Evolutionary conservation across 2,329 filamentous ascomycete species (phyloP), one percentile per base, ranked within the genome.

Genomic region (Escovopsis sp.): DNA sequence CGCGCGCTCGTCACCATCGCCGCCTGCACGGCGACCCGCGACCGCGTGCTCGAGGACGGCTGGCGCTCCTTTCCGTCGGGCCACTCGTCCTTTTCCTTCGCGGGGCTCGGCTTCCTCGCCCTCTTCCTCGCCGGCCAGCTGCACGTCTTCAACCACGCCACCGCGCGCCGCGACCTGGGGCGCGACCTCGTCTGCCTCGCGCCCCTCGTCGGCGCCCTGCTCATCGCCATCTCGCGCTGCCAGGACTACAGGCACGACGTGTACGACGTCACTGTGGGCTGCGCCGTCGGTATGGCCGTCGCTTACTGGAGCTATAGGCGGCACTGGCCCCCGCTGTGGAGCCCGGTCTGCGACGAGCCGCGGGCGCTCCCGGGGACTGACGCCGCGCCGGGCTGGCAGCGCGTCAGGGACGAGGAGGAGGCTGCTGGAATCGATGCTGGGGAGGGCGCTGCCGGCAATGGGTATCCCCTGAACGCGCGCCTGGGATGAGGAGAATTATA

Each of bases 31-130:
- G 71, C 87, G 52, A 71, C 74, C 2, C 59, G 78, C 51, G 72
- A 75, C 45, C 80, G 84, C 56, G 67, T 67, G 2, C 69, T 93
- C 4, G 81, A 91, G 48, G 85, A 93, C 51, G 85, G 84, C 13
- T 89, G 84, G 80, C 76, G 85, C 35, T 84, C 79, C 16, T 93
- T 91, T 51, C 85, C 85, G 1, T 83, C 77, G 2, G 85, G 85
- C 1, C 85, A 93, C 59, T 80, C 75, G 11, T 84, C 79, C 45
- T 88, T 88, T 55, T 72, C 82, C 1, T 93, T 91, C 55, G 74
- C 77, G 4, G 85, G 85, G 0, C 66, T 93, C 9, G 84, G 84
- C 3, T 91, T 84, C 54, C 62, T 87, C 14, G 71, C 76, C 16
- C 62, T 84, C 24, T 85, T 82, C 55, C 63, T 85, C 25, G 76